Conservation (phyloP, 2,329 filamentous ascomycete species). For the Fusarium dlaminii region DNA sequence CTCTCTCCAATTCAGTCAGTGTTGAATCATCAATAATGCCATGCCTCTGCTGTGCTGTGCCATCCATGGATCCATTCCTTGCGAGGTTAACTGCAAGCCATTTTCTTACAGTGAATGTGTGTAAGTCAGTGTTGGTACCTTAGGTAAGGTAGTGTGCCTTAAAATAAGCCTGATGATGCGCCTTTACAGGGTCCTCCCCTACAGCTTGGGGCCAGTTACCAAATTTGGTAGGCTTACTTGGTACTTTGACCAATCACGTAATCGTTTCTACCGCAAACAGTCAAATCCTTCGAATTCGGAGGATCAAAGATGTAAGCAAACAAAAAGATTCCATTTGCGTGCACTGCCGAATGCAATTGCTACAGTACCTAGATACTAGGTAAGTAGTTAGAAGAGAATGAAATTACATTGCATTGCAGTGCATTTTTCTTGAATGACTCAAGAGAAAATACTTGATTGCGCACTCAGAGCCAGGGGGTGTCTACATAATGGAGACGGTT, state of each 20-base stretch:
- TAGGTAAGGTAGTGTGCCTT: too few relatives aligned
- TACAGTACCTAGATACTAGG: too few relatives aligned
- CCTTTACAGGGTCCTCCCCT: constrained; percentile 29
- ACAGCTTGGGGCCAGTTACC: constrained; percentile 12
- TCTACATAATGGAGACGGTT: constrained; percentile 19
- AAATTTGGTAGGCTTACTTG: constrained; percentile 30
- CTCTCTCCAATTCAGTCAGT: not conserved
- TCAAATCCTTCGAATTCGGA: constrained; percentile 7
- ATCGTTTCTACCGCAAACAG: not conserved
- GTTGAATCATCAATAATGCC: not conserved
- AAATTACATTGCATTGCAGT: not conserved
- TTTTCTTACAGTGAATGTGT: not conserved
- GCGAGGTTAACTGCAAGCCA: not conserved
- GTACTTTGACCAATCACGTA: not conserved
- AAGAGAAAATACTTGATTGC: constrained; percentile 9
- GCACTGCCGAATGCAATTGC: not conserved
- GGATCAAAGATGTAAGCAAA: not conserved
- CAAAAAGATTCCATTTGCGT: not conserved
- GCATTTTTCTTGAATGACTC: constrained; percentile 6
- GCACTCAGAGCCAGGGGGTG: not conserved
- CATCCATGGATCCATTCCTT: not conserved
- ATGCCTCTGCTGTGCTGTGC: not conserved
- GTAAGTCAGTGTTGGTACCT: not conserved
- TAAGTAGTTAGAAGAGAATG: too few relatives aligned
- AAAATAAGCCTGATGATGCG: constrained; percentile 21